Evolutionary conservation across 1,284 basidiomycete species (phyloP).

Genomic region (Rhodotorula sp.): DNA sequence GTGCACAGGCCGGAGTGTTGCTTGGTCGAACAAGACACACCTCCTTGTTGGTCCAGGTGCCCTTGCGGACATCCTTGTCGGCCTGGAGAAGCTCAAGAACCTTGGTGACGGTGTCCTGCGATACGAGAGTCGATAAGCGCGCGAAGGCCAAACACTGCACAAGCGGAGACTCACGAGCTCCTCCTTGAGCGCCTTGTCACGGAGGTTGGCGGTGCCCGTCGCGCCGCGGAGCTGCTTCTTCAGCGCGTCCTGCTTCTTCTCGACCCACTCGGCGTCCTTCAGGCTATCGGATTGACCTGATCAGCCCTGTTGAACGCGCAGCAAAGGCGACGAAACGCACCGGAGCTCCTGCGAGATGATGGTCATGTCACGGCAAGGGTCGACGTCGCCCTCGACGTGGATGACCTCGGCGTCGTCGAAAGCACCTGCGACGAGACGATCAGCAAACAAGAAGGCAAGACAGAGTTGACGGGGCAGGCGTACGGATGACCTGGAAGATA

Average conservation of each 20-base stretch:
- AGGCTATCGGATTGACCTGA: conserved; percentile 51
- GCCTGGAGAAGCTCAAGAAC: conserved; percentile 75
- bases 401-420: conserved; percentile 99
- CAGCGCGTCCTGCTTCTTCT: conserved; percentile 80
- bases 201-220: conserved; percentile 76
- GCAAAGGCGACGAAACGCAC: not conserved
- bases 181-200: conserved; percentile 95
- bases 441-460: not conserved
- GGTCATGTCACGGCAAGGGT: conserved; percentile 95
- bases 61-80: conserved; percentile 92
- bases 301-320: not conserved
- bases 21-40: conserved; percentile 56
- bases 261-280: conserved; percentile 99
- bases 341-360: conserved; percentile 93
- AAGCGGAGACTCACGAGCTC: conserved; percentile 69
- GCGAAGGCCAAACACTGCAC: not conserved
- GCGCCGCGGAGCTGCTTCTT: conserved; percentile 67
- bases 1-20: not conserved
- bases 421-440: conserved; percentile 54
- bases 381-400: conserved; percentile 97
- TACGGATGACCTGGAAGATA: conserved; percentile 95
- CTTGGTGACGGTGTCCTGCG: conserved; percentile 79
- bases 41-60: conserved; percentile 96
- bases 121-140: not conserved
- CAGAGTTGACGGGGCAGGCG: conserved; percentile 7